Evolutionary conservation across 805 yeast genomes (phyloP).

Genomic region (Alloascoidea hylecoeti): DNA sequence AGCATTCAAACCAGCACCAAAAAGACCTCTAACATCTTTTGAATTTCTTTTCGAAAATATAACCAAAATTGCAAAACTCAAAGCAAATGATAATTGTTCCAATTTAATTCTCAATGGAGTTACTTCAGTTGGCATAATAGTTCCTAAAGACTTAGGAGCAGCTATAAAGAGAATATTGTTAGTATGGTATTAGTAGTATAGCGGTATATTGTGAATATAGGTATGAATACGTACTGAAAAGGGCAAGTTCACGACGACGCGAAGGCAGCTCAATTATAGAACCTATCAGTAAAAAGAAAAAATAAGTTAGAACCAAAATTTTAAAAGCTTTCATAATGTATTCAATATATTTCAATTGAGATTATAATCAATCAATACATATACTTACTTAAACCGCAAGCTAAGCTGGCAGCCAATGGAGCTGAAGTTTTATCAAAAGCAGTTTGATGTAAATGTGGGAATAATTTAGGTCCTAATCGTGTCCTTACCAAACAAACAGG

Average conservation of each 20-base stretch:
- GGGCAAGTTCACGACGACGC: conserved; percentile 32
- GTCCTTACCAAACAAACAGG: conserved; percentile 29
- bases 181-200: no score
- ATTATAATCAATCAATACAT: conserved; percentile 6
- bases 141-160: neutral
- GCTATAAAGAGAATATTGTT: no score
- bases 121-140: neutral
- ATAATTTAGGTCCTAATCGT: conserved; percentile 22
- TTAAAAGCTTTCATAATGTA: conserved; percentile 12
- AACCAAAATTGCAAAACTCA: neutral
- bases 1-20: neutral
- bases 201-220: no score
- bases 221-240: conserved; percentile 18
- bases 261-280: neutral
- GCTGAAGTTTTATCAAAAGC: conserved; percentile 24
- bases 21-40: neutral
- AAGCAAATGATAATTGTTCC: neutral
- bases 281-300: no score
- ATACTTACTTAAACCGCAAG: conserved; percentile 27
- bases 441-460: conserved; percentile 21
- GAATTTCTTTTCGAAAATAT: neutral
- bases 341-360: conserved; percentile 13
- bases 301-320: no score
- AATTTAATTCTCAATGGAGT: neutral
- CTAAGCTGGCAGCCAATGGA: conserved; percentile 24